Evolutionary conservation across 352 stramenopile species (phyloP).

Genomic region (Blastocystis sp.): DNA sequence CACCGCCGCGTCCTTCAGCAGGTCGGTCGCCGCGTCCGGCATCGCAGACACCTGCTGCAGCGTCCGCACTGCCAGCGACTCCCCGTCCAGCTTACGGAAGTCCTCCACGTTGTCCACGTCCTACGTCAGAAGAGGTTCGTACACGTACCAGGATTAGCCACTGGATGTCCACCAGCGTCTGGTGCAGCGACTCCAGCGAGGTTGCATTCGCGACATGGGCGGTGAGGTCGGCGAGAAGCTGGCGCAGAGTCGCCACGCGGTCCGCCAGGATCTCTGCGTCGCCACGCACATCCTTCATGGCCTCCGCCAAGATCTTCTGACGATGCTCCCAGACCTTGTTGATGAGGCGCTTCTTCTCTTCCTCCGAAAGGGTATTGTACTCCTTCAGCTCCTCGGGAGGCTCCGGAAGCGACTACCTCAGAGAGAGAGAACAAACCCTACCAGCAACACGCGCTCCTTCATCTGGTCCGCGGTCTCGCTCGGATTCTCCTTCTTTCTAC

Average conservation of each 20-base stretch:
- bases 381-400: not conserved
- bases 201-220: not conserved
- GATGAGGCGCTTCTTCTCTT: constrained; percentile 38
- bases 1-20: not conserved
- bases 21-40: not conserved
- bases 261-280: constrained; percentile 22
- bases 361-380: constrained; percentile 6
- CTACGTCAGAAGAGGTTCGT: not conserved
- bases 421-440: not conserved
- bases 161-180: not conserved
- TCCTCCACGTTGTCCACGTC: constrained; percentile 37
- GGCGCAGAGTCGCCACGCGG: not conserved
- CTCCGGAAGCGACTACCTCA: constrained; percentile 6
- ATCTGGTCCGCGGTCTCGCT: constrained; percentile 5
- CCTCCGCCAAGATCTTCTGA: constrained; percentile 4
- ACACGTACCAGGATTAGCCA: not conserved
- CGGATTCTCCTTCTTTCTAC: not conserved
- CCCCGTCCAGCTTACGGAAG: constrained; percentile 6
- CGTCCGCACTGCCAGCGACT: not conserved
- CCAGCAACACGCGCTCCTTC: constrained; percentile 30
- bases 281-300: constrained; percentile 17
- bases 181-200: not conserved
- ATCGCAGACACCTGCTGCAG: not conserved
- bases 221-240: not conserved
- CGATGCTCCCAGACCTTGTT: constrained; percentile 20